Base-by-base conservation (phyloP, 306 rosid species). In the Acacia crassicarpa region DNA sequence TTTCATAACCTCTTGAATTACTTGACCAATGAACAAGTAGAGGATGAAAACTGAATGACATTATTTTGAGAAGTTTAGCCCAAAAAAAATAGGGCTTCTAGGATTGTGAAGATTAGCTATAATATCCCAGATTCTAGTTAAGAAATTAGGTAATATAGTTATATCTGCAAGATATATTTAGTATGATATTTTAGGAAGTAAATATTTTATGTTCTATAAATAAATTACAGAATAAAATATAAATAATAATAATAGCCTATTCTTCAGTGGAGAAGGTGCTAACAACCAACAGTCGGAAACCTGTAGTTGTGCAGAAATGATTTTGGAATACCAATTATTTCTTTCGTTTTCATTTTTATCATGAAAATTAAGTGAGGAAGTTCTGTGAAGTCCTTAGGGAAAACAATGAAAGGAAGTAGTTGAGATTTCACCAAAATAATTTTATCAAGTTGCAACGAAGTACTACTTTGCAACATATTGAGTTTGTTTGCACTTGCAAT, bases 381-480 rank as follows among this genome's bases (percentile, higher is more conserved):
- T 79, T 74, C 80, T 74, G 41, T 33, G 49, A 77, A 49, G 23
- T 76, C 43, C 25, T 53, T 20, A 58, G 72, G 35, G 81, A 12
- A 10, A 59, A 59, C 17, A 23, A 59, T 59, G 16, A 23, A 59
- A 10, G 66, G 25, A 59, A 23, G 33, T 46, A 83, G 5, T 67
- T 62, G 68, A 62, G 40, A 27, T 59, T 23, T 59, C 44, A 22
- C 69, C 27, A 51, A 54, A 81, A 43, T 44, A 16, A 54, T 53
- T 75, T 75, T 75, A 67, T 44, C 70, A 51, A 81, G 48, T 41
- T 51, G 41, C 71, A 6, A 75, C 32, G 80, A 81, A 56, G 56
- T 10, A 35, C 59, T 76, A 56, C 72, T 53, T 56, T 19, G 3
- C 62, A 30, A 56, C 38, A 27, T 67, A 27, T 44, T 14, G 41